Percentiles rank a stretch among this genome's conserved stretches.
These are phyloP conservation scores for Diaporthe capsici DNA, from an alignment of 2,329 filamentous ascomycete genomes.

Conservation along the genomic window DNA sequence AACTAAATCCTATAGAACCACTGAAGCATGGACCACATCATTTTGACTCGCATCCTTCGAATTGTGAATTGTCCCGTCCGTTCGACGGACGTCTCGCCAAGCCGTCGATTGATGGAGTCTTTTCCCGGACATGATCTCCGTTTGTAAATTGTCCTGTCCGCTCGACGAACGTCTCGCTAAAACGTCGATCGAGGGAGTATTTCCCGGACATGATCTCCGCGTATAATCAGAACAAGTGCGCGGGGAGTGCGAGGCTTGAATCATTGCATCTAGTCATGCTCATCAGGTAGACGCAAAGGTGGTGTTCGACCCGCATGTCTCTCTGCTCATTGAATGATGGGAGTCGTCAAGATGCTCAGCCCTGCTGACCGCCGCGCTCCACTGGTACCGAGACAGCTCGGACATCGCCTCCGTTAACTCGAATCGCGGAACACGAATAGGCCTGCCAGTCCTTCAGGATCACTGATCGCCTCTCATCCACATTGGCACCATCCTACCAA, in stretches of 20 bases:
- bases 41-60: not conserved
- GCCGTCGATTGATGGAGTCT: not conserved
- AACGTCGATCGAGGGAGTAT: not conserved
- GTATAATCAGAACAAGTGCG: not conserved
- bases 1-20: not conserved
- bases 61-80: not conserved
- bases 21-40: not conserved
- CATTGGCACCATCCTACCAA: not conserved
- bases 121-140: not conserved
- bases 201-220: not conserved
- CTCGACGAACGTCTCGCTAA: not conserved
- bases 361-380: not conserved
- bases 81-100: not conserved
- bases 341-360: not conserved
- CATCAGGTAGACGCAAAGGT: not conserved
- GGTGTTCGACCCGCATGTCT: not conserved
- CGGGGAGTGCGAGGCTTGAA: not conserved
- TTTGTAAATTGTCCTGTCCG: not conserved
- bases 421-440: not conserved
- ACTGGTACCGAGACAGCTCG: not conserved
- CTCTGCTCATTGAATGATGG: not conserved
- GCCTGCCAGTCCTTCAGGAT: not conserved
- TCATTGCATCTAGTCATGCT: not conserved
- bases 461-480: not conserved
- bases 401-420: not conserved